Evolutionary conservation across 1,284 basidiomycete species (phyloP).

Genomic region (Ceratobasidium sp.): DNA sequence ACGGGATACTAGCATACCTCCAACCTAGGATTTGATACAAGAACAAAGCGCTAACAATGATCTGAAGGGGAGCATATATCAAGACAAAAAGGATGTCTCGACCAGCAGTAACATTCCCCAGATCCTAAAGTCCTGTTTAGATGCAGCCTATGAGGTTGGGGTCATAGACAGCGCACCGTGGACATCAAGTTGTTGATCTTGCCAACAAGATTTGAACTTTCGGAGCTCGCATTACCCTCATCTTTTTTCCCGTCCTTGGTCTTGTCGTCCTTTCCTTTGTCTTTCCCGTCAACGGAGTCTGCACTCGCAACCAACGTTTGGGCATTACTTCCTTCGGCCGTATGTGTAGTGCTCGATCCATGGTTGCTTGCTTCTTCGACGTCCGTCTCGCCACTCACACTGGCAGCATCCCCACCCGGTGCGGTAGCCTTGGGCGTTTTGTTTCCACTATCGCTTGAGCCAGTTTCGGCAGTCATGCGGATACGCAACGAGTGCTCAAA

Average conservation of each 20-base stretch:
- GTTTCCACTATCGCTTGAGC: neutral
- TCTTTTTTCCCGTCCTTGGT: constrained; percentile 43
- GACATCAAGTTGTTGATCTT: constrained; percentile 65
- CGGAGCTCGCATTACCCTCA: too few species aligned
- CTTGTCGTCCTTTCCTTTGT: constrained; percentile 43
- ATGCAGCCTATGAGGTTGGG: constrained; percentile 47
- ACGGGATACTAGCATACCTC: constrained; percentile 39
- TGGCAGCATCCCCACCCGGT: constrained; percentile 42
- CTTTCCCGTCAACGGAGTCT: constrained; percentile 3
- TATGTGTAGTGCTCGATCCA: constrained; percentile 39
- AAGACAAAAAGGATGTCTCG: constrained; percentile 52
- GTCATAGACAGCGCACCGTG: neutral
- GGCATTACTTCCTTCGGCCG: constrained; percentile 17
- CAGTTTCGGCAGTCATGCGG: constrained; percentile 54
- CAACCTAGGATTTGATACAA: constrained; percentile 57
- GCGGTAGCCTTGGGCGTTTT: constrained; percentile 38
- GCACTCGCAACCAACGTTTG: constrained; percentile 20
- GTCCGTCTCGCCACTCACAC: constrained; percentile 41
- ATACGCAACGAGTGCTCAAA: constrained; percentile 75
- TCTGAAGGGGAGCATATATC: constrained; percentile 54
- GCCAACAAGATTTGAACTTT: constrained; percentile 57
- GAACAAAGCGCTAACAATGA: constrained; percentile 54
- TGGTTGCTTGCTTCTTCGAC: constrained; percentile 24
- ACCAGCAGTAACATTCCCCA: constrained; percentile 56
- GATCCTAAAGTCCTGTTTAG: constrained; percentile 57